Evolutionary conservation across 2,329 filamentous ascomycete species (phyloP), one percentile per base, ranked within the genome.

Genomic region (Xylaria sp.): DNA sequence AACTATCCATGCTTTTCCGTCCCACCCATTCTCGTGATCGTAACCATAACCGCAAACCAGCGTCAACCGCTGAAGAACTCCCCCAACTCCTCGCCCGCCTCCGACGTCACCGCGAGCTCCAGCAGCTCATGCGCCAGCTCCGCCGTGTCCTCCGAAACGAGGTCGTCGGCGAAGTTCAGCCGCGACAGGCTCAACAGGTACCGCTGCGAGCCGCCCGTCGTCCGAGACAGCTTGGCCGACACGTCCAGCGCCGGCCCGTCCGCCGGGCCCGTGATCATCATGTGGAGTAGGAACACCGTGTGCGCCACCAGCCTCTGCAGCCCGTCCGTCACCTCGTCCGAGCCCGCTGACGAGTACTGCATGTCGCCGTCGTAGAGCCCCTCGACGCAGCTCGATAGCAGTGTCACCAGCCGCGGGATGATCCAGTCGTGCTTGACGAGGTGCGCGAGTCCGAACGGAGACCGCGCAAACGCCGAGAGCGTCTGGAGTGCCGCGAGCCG

Each of bases 121-220:
- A 98, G 76, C 64, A 99, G 80, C 71, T 90, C 87, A 68, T 94
- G 89, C 3, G 95, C 94, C 75, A 89, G 87, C 65, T 94, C 91
- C 1, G 90, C 86, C 1, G 92, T 91, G 65, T 92, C 91, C 75
- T 97, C 93, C 27, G 96, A 82, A 10, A 95, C 84, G 8, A 91
- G 76, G 29, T 92, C 90, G 51, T 88, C 86, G 5, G 87, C 89
- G 74, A 97, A 97, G 0, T 91, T 92, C n/a, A 98, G 78, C 41
- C 94, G 80, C 0, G 92, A 93, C 44, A 99, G 79, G 2, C 87
- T 87, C 9, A 97, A 85, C 1, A 96, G 80, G 70, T 96, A 94
- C 54, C 93, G 92, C 71, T 97, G 92, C 53, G 87, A 85, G 0
- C 89, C 91, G 3, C 92, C 91, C 4, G 86, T 83, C 0, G 91